Evolutionary conservation across 371 early-diverging fungal genomes (phyloP).

Genomic region (Mortierella sp.): DNA sequence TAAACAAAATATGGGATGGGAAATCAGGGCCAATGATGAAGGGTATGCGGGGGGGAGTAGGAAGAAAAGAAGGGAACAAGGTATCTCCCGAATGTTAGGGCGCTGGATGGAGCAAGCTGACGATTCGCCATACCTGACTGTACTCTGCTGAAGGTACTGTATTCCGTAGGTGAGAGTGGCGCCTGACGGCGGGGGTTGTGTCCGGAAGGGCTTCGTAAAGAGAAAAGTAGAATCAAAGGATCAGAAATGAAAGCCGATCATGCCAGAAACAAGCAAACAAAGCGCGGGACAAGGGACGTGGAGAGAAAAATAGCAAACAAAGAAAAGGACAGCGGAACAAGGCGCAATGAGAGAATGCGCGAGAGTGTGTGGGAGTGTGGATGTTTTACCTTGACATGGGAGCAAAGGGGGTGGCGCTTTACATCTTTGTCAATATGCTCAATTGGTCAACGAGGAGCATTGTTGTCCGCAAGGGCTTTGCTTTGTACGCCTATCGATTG

Average conservation of each 20-base stretch:
- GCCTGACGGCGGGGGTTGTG: too few species aligned
- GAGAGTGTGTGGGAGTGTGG: neutral
- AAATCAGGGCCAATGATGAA: neutral
- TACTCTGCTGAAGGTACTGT: neutral
- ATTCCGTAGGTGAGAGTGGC: neutral
- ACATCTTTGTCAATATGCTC: neutral
- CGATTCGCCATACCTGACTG: neutral
- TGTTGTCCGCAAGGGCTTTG: neutral
- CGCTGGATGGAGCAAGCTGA: neutral
- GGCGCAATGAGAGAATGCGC: neutral
- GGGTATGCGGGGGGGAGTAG: neutral
- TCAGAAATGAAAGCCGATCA: too few species aligned
- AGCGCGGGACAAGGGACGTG: conserved; percentile 7
- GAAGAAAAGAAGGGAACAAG: neutral
- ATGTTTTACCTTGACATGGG: neutral
- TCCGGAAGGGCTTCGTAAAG: too few species aligned
- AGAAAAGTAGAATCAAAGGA: too few species aligned
- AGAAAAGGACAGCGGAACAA: neutral
- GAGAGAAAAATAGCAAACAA: neutral
- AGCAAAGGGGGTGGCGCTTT: neutral
- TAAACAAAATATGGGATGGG: neutral
- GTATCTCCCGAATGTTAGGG: neutral
- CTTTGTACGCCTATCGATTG: too few species aligned
- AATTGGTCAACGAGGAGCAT: neutral
- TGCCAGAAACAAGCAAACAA: neutral